Conservation (phyloP, 305 asterid genomes). For the Petunia hybrid region DNA sequence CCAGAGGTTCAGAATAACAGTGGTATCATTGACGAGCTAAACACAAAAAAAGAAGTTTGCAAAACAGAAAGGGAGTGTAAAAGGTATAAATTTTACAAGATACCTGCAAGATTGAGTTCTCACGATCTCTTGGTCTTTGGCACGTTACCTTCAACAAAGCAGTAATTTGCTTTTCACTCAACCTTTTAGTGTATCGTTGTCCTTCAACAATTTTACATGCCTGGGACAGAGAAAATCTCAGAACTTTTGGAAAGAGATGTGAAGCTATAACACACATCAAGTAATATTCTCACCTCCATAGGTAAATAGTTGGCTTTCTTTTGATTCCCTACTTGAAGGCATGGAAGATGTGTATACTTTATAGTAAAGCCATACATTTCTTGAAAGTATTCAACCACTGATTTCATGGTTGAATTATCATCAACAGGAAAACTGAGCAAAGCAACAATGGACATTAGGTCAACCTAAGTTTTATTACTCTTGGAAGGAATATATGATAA, state of each 20-base stretch:
- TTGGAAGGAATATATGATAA: not conserved
- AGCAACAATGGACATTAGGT: not conserved
- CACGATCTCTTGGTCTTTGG: conserved; percentile 97
- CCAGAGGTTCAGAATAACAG: not conserved
- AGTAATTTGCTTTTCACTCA: conserved; percentile 96
- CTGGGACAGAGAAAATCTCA: conserved; percentile 41
- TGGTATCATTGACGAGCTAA: conserved; percentile 2
- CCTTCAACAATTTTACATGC: conserved; percentile 99
- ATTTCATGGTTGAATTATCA: conserved; percentile 85
- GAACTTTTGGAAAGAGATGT: not conserved
- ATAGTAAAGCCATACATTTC: conserved; percentile 94
- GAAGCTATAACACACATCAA: not conserved
- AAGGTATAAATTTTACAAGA: not conserved
- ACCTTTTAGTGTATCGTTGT: conserved; percentile 89
- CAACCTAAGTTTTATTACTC: not conserved
- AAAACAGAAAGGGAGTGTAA: not conserved
- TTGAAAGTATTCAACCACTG: conserved; percentile 92
- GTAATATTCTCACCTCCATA: conserved; percentile 75
- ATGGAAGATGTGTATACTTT: conserved; percentile 93
- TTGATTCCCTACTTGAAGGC: conserved; percentile 99
- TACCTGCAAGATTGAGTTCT: conserved; percentile 91
- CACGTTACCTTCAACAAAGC: conserved; percentile 92
- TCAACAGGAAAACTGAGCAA: conserved; percentile 91
- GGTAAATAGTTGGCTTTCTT: conserved; percentile 98
- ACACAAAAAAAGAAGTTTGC: not conserved